These are phyloP conservation scores for Boletus semigastroideus DNA, from an alignment of 1,284 basidiomycete genomes.

Conservation along the genomic window DNA sequence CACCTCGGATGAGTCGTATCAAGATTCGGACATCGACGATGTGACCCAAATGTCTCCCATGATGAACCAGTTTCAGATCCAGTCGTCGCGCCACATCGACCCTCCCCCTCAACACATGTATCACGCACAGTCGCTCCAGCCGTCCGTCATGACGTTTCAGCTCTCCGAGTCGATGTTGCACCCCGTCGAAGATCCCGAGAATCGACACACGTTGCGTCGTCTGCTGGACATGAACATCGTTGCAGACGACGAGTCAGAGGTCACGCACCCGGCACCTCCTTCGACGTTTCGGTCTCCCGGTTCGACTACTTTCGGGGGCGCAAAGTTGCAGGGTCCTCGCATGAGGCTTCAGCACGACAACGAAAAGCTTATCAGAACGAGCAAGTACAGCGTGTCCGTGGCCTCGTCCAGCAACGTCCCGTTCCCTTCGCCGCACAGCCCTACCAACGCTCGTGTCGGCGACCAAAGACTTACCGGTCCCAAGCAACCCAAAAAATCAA, in stretches of 20 bases:
- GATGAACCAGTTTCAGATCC: conserved; percentile 34
- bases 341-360: conserved; percentile 27
- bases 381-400: conserved; percentile 12
- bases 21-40: conserved; percentile 34
- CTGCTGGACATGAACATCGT: conserved; percentile 18
- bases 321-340: conserved; percentile 26
- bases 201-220: conserved; percentile 18
- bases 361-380: conserved; percentile 10
- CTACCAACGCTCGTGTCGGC: not conserved
- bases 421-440: conserved; percentile 10
- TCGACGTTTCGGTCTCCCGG: conserved; percentile 2
- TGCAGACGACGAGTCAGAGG: conserved; percentile 16
- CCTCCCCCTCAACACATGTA: conserved; percentile 5
- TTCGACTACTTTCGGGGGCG: conserved; percentile 4
- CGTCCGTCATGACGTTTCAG: conserved; percentile 33
- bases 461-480: conserved; percentile 10
- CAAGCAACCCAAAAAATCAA: conserved; percentile 41
- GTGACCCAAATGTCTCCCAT: conserved; percentile 32
- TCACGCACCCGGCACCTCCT: conserved; percentile 6
- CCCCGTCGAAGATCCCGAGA: conserved; percentile 33
- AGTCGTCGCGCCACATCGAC: conserved; percentile 12
- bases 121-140: conserved; percentile 20
- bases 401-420: conserved; percentile 7
- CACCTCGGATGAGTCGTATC: conserved; percentile 34
- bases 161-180: conserved; percentile 27